phyloP scores from a whole-genome alignment of 441 rosid species.

The Omphalea diandra region DNA sequence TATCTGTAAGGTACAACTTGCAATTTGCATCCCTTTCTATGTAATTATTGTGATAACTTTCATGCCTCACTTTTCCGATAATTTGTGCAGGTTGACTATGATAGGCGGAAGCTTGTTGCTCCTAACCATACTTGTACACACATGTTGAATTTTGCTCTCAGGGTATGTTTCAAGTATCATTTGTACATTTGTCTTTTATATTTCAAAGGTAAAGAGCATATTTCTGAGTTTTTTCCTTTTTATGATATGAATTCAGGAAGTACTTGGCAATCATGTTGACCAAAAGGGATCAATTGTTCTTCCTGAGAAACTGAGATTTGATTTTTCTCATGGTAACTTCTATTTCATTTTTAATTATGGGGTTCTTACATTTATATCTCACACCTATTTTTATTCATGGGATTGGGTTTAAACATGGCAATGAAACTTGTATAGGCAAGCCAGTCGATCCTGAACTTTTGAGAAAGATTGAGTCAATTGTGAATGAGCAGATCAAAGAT shows the following conservation, averaged over 20 bases:
- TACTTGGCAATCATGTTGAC: conserved; percentile 93
- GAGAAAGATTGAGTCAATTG: conserved; percentile 82
- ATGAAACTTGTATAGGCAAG: conserved; percentile 53
- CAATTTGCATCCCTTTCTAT: conserved; percentile 7
- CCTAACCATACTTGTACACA: conserved; percentile 98
- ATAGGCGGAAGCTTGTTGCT: conserved; percentile 80
- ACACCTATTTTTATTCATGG: not conserved
- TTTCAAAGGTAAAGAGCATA: not conserved
- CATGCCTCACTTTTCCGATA: conserved; percentile 9
- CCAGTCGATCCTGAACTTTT: conserved; percentile 75
- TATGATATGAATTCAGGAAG: conserved; percentile 61
- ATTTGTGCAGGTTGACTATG: conserved; percentile 76
- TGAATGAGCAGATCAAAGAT: conserved; percentile 82
- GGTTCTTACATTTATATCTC: not conserved
- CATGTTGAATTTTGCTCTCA: conserved; percentile 95
- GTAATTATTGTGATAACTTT: conserved; percentile 9
- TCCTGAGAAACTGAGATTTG: conserved; percentile 94
- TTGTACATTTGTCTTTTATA: not conserved
- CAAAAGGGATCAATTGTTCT: conserved; percentile 99
- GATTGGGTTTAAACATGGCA: conserved; percentile 16
- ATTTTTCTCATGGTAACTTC: conserved; percentile 90
- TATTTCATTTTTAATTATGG: too few relatives aligned
- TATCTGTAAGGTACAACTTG: conserved; percentile 64
- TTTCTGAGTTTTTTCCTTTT: conserved; percentile 8
- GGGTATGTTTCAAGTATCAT: conserved; percentile 43